Evolutionary conservation across 192 early-diverging fungal species (phyloP), one percentile per base, ranked within the genome.

Genomic region (Martensiomyces pterosporus): DNA sequence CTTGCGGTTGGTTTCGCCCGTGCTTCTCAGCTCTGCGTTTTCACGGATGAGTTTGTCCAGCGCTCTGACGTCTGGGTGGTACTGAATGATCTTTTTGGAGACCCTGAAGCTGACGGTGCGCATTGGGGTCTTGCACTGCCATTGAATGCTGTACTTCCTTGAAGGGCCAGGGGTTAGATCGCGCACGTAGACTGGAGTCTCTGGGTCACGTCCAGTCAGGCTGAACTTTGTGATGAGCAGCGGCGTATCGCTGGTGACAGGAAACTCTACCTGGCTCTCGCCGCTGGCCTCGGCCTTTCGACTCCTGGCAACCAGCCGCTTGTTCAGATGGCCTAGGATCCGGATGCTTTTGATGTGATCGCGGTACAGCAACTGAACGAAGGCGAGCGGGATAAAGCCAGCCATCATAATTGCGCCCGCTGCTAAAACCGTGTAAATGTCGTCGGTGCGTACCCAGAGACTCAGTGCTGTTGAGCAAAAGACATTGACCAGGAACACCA

Each of bases 331-430:
- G 12, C 64, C 64, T 8, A 74, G 50, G 9, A 74, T 74, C 2
- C 55, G 55, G 23, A 74, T 63, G 29, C 43, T 59, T 22, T 54
- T 53, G 12, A 74, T 41, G 16, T 74, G 70, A 42, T 58, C 52
- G 42, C 24, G 34, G 56, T 67, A 74, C 3, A 62, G 29, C 4
- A 57, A 19, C 43, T 74, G 63, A 0, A 62, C 39, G 2, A 47
- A 23, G 0, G 48, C 63, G 24, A 74, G 25, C 5, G 70, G 70
- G 7, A 67, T 54, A 34, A 67, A 62, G 1, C 70, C 70, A 9
- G 43, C 63, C 1, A 53, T 23, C 27, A 61, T 45, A 9, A 74
- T 62, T 1, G 23, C 39, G 0, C 45, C 49, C 5, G 70, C 70
- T 6, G 52, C 49, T 3, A 74, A 32, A 1, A 67, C 24, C 9